A percentile compares a stretch with the other conserved stretches of the same genome.
phyloP scores from a whole-genome alignment of 495 filamentous ascomycete species.

The Daldinia decipiens region DNA sequence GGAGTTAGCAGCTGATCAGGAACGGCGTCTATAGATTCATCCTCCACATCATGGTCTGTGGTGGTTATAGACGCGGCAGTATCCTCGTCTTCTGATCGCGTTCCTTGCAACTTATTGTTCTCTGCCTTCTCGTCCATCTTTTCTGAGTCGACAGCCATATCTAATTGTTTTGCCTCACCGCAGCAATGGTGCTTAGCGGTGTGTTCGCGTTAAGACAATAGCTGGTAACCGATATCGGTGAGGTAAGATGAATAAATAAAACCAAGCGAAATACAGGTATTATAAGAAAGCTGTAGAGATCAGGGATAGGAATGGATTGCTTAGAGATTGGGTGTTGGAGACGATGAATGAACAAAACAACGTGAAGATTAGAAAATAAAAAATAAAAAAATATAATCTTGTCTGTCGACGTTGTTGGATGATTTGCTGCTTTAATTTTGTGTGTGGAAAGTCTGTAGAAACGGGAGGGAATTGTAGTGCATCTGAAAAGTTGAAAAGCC shows the following conservation, averaged over 20 bases:
- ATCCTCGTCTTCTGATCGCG: constrained; percentile 21
- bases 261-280: not conserved
- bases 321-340: not conserved
- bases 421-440: constrained; percentile 15
- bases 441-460: constrained; percentile 29
- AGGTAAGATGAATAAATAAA: not conserved
- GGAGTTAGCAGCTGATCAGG: constrained; percentile 28
- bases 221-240: constrained; percentile 33
- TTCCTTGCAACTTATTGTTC: constrained; percentile 1
- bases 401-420: constrained; percentile 8
- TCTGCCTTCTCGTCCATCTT: constrained; percentile 34
- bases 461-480: constrained; percentile 19
- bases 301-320: not conserved
- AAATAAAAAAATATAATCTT: constrained; percentile 5
- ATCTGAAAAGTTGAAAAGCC: constrained; percentile 19
- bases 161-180: constrained; percentile 1
- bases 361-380: constrained; percentile 1
- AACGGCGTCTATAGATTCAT: constrained; percentile 23
- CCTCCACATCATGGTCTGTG: constrained; percentile 22
- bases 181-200: constrained; percentile 1
- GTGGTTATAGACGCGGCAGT: constrained; percentile 25
- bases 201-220: not conserved
- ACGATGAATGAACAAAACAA: constrained; percentile 15
- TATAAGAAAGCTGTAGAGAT: not conserved
- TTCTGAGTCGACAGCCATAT: constrained; percentile 31